Conservation (phyloP, 2,329 filamentous ascomycete species). For the Colletotrichum nymphaeae region DNA sequence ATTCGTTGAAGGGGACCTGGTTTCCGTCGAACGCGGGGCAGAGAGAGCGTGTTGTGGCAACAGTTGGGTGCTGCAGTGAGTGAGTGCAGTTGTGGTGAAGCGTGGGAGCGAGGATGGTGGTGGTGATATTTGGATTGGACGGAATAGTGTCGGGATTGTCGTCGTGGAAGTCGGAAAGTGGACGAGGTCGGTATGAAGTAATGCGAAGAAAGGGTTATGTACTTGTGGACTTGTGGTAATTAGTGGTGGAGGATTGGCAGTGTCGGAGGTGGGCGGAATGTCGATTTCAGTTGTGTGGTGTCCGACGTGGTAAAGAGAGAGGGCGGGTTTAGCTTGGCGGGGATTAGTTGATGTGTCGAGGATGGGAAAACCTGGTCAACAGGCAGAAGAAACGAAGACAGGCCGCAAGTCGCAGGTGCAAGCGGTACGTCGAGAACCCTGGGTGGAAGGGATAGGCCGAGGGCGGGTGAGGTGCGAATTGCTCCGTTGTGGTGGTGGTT, state of each 20-base stretch:
- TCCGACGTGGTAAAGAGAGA: slow-evolving; percentile 3
- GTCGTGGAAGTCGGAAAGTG: slow-evolving; percentile 13
- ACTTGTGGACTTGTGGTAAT: slow-evolving; percentile 1
- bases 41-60: background rate
- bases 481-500: background rate
- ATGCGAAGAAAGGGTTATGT: slow-evolving; percentile 13
- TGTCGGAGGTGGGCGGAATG: slow-evolving; percentile 11
- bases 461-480: background rate
- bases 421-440: too few species aligned
- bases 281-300: background rate
- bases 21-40: background rate
- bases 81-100: too few species aligned
- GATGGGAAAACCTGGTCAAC: slow-evolving; percentile 32
- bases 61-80: background rate
- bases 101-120: slow-evolving; percentile 1
- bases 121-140: slow-evolving; percentile 14
- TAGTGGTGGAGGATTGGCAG: background rate
- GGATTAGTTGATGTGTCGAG: slow-evolving; percentile 5
- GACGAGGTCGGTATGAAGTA: slow-evolving; percentile 28
- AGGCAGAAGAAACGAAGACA: slow-evolving; percentile 34
- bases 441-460: background rate
- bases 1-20: background rate
- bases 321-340: slow-evolving; percentile 20
- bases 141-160: background rate
- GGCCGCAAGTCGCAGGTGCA: background rate